phyloP scores from a whole-genome alignment of 352 stramenopile species.

The Pythium sukuiense region DNA sequence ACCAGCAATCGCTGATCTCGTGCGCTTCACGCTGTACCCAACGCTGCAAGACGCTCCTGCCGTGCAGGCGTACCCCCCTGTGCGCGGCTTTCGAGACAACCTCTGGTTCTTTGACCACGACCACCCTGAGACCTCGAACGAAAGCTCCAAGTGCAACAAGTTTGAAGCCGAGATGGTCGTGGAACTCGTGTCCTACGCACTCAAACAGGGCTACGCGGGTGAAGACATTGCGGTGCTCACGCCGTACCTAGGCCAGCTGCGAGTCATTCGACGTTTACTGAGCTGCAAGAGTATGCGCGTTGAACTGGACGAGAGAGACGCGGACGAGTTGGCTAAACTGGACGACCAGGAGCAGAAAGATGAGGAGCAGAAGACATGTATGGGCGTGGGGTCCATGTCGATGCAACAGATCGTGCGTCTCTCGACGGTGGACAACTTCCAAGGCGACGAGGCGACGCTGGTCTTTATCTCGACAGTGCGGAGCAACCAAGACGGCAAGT shows the following conservation, averaged over 20 bases:
- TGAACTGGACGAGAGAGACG: constrained; percentile 37
- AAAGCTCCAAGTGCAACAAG: constrained; percentile 59
- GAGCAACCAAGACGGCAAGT: constrained; percentile 44
- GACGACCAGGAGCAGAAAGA: constrained; percentile 6
- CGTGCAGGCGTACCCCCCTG: constrained; percentile 46
- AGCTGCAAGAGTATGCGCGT: constrained; percentile 26
- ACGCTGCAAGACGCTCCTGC: constrained; percentile 51
- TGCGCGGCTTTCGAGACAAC: constrained; percentile 56
- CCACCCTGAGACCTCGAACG: constrained; percentile 37
- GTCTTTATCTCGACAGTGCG: constrained; percentile 72
- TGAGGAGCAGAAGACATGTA: background rate
- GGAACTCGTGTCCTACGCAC: constrained; percentile 64
- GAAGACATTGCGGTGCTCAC: constrained; percentile 77
- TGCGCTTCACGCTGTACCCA: constrained; percentile 72
- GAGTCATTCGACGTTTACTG: constrained; percentile 52
- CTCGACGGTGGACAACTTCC: constrained; percentile 70
- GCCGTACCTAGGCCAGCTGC: constrained; percentile 80
- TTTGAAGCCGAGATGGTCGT: constrained; percentile 68
- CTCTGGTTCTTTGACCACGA: constrained; percentile 78
- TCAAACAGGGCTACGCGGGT: constrained; percentile 68
- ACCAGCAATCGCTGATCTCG: constrained; percentile 72
- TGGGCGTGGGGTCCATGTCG: background rate
- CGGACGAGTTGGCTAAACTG: constrained; percentile 32
- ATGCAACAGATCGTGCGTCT: constrained; percentile 35
- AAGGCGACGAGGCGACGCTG: constrained; percentile 75